Conservation (phyloP, 371 early-diverging fungal species). For the Dinochytrium kinnereticum region DNA sequence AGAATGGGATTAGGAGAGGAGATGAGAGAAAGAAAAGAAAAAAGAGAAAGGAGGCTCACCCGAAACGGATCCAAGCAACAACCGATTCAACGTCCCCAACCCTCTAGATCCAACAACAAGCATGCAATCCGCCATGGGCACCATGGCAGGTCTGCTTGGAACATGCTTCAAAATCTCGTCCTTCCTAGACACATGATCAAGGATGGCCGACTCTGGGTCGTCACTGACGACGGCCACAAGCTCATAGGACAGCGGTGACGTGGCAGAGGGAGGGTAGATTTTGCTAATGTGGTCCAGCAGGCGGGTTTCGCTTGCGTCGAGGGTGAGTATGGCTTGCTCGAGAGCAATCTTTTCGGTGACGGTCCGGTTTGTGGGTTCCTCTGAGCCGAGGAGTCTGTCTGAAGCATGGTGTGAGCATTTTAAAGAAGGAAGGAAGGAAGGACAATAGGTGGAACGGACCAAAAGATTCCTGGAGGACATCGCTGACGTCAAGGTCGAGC, state of each 20-base stretch:
- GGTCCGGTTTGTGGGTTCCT: neutral
- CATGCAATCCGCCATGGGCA: neutral
- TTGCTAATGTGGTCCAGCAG: neutral
- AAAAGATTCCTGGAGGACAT: constrained; percentile 10
- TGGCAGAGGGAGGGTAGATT: neutral
- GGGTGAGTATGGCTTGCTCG: neutral
- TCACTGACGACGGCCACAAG: constrained; percentile 13
- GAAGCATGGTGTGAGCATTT: neutral
- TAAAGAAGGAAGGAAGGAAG: neutral
- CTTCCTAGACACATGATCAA: neutral
- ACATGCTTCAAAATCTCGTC: neutral
- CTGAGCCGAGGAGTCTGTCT: neutral
- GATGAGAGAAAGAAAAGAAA: too few species aligned
- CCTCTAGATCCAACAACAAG: constrained; percentile 15
- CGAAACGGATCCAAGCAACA: constrained; percentile 15
- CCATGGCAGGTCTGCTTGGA: neutral
- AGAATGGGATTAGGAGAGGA: too few species aligned
- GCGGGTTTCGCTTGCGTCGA: neutral
- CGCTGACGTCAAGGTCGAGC: neutral
- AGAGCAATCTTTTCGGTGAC: neutral
- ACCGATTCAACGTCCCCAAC: constrained; percentile 12
- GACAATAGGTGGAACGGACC: neutral
- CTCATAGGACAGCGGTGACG: constrained; percentile 3
- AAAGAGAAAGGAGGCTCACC: too few species aligned
- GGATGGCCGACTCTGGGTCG: neutral